Evolutionary conservation across 208 protist genomes (phyloP), one percentile per base, ranked within the genome.

Genomic region (Balamuthia mandrillaris): DNA sequence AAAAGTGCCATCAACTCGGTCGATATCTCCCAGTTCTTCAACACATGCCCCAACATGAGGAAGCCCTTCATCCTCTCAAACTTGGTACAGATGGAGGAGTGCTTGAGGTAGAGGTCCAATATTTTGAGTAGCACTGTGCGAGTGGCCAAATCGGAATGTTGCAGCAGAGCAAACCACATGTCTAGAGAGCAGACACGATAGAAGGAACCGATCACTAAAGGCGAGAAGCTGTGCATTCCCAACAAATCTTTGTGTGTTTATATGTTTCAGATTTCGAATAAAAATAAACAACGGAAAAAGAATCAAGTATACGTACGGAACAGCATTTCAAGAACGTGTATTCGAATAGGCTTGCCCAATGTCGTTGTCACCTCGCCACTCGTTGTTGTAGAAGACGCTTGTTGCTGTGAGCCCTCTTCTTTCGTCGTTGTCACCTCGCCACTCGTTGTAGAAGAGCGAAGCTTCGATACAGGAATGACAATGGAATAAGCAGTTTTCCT

Each of bases 251-350:
- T n/a, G n/a, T n/a, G n/a, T n/a, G n/a, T n/a, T n/a, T n/a, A n/a
- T n/a, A n/a, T n/a, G 24, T 31, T 35, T 35, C 61, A 12, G 18
- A 7, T 33, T 6, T 6, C 5, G 27, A 4, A 7, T 24, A 44
- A 70, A 6, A 44, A 35, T 24, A 21, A 24, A 21, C 29, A 21
- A 14, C 58, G 12, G 18, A 66, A 24, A 21, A 21, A 24, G 18
- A 21, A 66, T 24, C 31, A 14, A 21, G 61, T 6, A 16, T 1
- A 3, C n/a, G 45, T 81, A 81, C 72, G 45, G 1, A 81, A 16
- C 18, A 81, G 72, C 72, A 81, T 81, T n/a, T 61, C 45, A 1
- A 81, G 72, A 6, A 81, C 72, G 51, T 81, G 72, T 3, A 81
- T 49, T 7, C 72, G 44, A 61, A 81, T 81, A n/a, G 72, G 44